Evolutionary conservation across 169 alveolate species (phyloP), one percentile per base, ranked within the genome.

Genomic region (Eimeria acervulina): DNA sequence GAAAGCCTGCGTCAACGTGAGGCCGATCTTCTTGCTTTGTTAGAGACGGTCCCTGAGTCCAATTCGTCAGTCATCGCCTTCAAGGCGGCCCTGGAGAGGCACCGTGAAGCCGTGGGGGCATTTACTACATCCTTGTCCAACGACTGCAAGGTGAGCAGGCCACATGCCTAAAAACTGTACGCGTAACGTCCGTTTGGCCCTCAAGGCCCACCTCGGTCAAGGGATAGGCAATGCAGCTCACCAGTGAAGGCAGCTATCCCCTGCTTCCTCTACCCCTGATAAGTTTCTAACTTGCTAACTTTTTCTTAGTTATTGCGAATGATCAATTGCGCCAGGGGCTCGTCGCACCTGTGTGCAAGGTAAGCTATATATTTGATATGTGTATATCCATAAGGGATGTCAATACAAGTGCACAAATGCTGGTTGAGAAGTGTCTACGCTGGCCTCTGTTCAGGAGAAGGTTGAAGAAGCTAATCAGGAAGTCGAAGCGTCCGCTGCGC

Each of bases 51-150:
- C 21, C 76, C 76, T 13, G 76, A 33, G 76, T 51, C 91, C 76
- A 55, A 28, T 23, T 52, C 76, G 28, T 83, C 52, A 1, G n/a
- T 52, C 55, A 26, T 7, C 76, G 91, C 55, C n/a, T 83, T 83
- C 47, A n/a, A 52, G 55, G 31, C 31, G 33, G 91, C 91, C 47
- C 76, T 83, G 26, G 47, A n/a, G 76, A 38, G 47, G 3, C 47
- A 83, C 91, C 91, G 51, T 19, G 66, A 83, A 33, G 72, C 91
- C 19, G 74, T 83, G 31, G 76, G 17, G 36, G 91, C 91, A 26
- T 21, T 52, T 31, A 59, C 51, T n/a, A 51, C 76, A 10, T 74
- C 74, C 52, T 19, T 31, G 1, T 76, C 31, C 55, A 21, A 33
- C 55, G 47, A 40, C 66, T 26, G 42, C 44, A 42, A 42, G 66